These are phyloP conservation scores for Toxicodendron radicans DNA, from an alignment of 345 rosid species.

Conservation along the genomic window DNA sequence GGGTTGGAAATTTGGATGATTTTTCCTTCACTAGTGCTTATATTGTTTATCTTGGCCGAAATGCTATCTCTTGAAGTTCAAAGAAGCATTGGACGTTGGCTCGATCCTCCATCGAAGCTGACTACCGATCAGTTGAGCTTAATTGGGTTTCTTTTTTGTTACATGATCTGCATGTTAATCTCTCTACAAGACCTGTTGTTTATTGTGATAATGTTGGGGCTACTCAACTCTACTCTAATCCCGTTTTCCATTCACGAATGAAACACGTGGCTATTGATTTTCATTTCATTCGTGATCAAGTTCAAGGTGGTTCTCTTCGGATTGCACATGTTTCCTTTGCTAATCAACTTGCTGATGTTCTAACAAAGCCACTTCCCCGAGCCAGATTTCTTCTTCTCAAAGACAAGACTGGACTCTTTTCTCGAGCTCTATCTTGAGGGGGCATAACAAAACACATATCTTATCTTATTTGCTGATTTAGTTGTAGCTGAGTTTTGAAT, in stretches of 20 bases:
- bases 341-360: conserved; percentile 3
- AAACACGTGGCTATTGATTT: conserved; percentile 14
- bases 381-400: background rate
- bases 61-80: background rate
- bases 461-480: no score
- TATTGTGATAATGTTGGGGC: background rate
- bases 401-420: background rate
- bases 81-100: background rate
- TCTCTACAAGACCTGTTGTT: background rate
- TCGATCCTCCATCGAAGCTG: background rate
- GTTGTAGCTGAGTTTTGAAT: no score
- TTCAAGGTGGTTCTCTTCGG: background rate
- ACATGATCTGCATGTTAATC: background rate
- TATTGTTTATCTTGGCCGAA: background rate
- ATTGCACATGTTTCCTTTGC: background rate
- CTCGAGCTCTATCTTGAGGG: conserved; percentile 1
- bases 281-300: background rate
- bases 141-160: background rate
- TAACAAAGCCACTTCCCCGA: background rate
- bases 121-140: background rate
- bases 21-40: background rate
- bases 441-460: background rate
- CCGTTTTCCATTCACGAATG: background rate
- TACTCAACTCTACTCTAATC: background rate
- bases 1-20: background rate